phyloP scores from a whole-genome alignment of 768 basidiomycete species.

The Naematelia aurantialba region DNA sequence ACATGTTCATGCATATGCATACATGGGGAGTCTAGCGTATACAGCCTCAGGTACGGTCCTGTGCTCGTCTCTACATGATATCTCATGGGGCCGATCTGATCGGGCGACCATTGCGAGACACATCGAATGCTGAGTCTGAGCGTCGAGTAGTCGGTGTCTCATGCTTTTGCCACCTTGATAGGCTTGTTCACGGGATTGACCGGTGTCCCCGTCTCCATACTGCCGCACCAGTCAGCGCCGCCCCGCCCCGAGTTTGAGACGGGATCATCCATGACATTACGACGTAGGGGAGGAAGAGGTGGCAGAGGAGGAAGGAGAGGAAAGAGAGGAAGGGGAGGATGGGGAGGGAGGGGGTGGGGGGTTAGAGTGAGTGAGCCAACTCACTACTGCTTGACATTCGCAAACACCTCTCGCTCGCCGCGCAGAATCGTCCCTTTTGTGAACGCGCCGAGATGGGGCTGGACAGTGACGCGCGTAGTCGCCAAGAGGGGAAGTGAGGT shows the following conservation, averaged over 20 bases:
- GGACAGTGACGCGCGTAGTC: constrained; percentile 8
- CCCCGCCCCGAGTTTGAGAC: neutral
- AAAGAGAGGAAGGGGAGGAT: neutral
- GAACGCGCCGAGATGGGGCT: constrained; percentile 16
- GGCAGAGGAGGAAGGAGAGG: no score
- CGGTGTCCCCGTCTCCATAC: constrained; percentile 16
- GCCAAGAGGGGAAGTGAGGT: constrained; percentile 4
- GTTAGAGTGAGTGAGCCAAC: neutral
- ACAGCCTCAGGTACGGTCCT: no score
- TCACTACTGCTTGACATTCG: constrained; percentile 16
- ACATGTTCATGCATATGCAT: no score
- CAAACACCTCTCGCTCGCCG: constrained; percentile 15
- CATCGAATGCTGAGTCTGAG: no score
- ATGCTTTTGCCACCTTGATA: constrained; percentile 4
- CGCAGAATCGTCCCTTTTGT: constrained; percentile 13
- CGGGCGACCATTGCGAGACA: no score
- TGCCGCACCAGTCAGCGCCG: neutral
- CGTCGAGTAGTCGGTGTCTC: no score
- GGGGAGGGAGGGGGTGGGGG: neutral
- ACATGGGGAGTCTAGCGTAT: no score
- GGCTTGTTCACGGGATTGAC: constrained; percentile 13
- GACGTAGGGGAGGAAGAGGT: no score
- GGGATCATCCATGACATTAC: no score
- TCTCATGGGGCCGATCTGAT: no score
- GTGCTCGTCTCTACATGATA: no score